Base-by-base conservation (phyloP, 805 yeast species). In the Ogataea siamensis region DNA sequence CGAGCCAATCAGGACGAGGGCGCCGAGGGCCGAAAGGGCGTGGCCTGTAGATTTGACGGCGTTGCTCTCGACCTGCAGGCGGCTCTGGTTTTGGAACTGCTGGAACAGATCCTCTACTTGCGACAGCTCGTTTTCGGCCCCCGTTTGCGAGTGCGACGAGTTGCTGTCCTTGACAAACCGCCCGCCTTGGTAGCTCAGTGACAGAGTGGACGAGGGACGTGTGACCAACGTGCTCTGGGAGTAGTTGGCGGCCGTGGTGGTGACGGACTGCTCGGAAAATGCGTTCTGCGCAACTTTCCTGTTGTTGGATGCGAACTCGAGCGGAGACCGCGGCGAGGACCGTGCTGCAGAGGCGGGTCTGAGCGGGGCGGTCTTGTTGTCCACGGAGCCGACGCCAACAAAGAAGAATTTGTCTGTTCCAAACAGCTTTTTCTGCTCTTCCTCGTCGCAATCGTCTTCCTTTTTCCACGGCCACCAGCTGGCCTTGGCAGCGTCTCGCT, bases 341-440 rank as follows among this genome's bases (percentile, higher is more conserved):
- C 16, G 10, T 2, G 32, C 37, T 8, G 18, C 37, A 4, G 37
- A 34, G 15, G 5, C 22, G 11, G 34, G 34, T 19, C 33, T 18
- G 22, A 12, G 14, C 6, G 13, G 8, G 12, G 28, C 28, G 28
- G 23, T 23, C 19, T 11, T 25, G 21, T 37, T 21, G 20, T 52
- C 39, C 14, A 42, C 40, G 24, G 54, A 47, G 25, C 53, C 60
- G 42, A 58, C 44, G 7, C 62, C 61, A 28, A 56, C 46, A 41
- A 59, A 60, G 5, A 51, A 33, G 22, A 57, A 51, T 32, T 47
- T 46, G 42, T 58, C 55, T 5, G 56, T 47, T 10, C 49, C 52
- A 42, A 54, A 49, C 7, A 51, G 37, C 30, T 50, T 28, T 30
- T 37, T 30, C 22, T 36, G 30, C 19, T 34, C 34, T 14, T 42